Evolutionary conservation across 176 grass and related monocot species (phyloP).

Genomic region (Eremochloa ophiuroides): DNA sequence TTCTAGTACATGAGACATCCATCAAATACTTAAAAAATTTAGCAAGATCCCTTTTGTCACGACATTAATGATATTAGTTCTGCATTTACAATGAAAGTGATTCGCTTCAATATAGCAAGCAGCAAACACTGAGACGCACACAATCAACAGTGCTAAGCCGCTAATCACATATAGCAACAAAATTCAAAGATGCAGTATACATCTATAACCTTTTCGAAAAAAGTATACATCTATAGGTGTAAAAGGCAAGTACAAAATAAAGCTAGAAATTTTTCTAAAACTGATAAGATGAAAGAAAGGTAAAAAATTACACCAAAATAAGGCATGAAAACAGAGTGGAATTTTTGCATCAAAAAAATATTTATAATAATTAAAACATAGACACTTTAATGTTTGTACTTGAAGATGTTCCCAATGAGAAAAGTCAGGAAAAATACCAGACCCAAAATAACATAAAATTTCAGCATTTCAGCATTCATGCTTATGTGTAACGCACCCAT

Average conservation of each 20-base stretch:
- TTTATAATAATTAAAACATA: not conserved
- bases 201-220: no score
- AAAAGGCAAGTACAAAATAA: not conserved
- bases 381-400: not conserved
- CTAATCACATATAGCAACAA: not conserved
- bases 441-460: not conserved
- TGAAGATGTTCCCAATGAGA: not conserved
- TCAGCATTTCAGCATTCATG: not conserved
- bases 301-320: not conserved
- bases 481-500: not conserved
- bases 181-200: not conserved
- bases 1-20: not conserved
- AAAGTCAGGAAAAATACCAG: not conserved
- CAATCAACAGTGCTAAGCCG: not conserved
- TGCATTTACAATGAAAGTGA: not conserved
- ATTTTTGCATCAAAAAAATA: not conserved
- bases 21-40: not conserved
- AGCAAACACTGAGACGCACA: not conserved
- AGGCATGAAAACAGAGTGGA: not conserved
- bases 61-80: not conserved
- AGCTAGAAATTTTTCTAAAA: not conserved
- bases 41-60: not conserved
- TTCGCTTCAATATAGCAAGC: not conserved
- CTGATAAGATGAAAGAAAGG: not conserved
- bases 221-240: not conserved